These are phyloP conservation scores for Boletus sp. DNA, from an alignment of 768 basidiomycete species.

Conservation along the genomic window DNA sequence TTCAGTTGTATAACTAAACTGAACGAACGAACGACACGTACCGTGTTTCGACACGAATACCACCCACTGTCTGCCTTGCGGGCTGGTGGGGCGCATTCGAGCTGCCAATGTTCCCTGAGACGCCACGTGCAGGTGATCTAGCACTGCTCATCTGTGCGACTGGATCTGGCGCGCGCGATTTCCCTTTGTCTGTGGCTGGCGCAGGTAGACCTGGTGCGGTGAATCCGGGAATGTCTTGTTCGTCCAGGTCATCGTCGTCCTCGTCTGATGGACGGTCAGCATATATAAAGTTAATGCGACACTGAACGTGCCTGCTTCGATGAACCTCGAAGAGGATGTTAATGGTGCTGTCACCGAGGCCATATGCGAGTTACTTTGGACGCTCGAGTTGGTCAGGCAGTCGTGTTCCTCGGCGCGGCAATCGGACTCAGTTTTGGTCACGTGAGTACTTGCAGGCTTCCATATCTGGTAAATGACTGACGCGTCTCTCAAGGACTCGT, in stretches of 20 bases:
- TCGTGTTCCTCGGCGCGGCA: slow-evolving; percentile 10
- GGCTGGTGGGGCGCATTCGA: slow-evolving; percentile 40
- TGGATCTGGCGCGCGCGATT: slow-evolving; percentile 58
- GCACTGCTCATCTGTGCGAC: slow-evolving; percentile 41
- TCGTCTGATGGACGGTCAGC: slow-evolving; percentile 44
- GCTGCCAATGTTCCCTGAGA: slow-evolving; percentile 75
- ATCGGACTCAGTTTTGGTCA: slow-evolving; percentile 10
- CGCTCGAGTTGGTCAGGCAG: not conserved
- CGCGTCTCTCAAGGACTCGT: slow-evolving; percentile 39
- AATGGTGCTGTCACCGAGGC: slow-evolving; percentile 41
- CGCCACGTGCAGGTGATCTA: slow-evolving; percentile 31
- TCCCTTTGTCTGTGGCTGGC: slow-evolving; percentile 62
- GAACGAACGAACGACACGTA: slow-evolving; percentile 32
- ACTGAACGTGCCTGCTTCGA: slow-evolving; percentile 62
- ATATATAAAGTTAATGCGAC: not conserved
- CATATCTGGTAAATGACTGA: slow-evolving; percentile 43
- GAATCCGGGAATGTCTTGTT: slow-evolving; percentile 78
- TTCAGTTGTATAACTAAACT: not conserved
- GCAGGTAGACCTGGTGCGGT: slow-evolving; percentile 55
- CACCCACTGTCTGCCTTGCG: slow-evolving; percentile 70
- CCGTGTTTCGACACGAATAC: slow-evolving; percentile 87
- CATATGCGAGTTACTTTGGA: slow-evolving; percentile 15
- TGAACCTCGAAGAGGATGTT: slow-evolving; percentile 69
- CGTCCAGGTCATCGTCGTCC: slow-evolving; percentile 74
- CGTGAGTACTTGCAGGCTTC: slow-evolving; percentile 29